These are phyloP conservation scores for Alternaria solani DNA, from an alignment of 2,329 filamentous ascomycete genomes.

Conservation along the genomic window DNA sequence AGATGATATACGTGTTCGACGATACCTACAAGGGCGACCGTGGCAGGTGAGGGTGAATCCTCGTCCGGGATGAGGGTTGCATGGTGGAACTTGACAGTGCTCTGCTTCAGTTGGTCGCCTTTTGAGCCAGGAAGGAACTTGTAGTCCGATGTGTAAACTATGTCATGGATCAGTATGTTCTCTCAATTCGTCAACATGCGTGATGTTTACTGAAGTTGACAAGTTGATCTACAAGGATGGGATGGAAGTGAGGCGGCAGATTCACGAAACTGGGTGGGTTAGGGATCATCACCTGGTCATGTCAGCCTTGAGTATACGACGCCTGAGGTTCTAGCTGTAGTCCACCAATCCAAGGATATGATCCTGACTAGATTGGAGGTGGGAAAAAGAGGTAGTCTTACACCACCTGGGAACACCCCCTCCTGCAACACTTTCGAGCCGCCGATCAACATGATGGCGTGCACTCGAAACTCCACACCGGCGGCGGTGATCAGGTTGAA, in stretches of 20 bases:
- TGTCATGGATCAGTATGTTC: background rate
- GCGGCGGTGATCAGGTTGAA: constrained; percentile 18
- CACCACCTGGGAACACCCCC: constrained; percentile 15
- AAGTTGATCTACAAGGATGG: constrained; percentile 18
- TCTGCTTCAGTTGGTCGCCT: background rate
- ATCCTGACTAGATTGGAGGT: background rate
- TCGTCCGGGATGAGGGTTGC: background rate
- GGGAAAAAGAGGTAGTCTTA: background rate
- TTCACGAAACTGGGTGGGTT: constrained; percentile 6
- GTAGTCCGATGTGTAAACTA: constrained; percentile 24
- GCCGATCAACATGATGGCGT: constrained; percentile 23
- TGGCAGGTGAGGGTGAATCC: background rate
- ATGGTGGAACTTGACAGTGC: constrained; percentile 10
- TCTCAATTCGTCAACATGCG: background rate
- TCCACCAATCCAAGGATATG: background rate
- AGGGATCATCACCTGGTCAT: background rate
- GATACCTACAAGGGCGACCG: constrained; percentile 5
- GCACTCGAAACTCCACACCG: constrained; percentile 20
- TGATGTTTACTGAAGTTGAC: constrained; percentile 17
- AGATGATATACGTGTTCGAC: constrained; percentile 14
- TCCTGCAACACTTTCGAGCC: constrained; percentile 17
- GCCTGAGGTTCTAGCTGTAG: background rate
- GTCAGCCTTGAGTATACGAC: background rate
- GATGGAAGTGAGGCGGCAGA: constrained; percentile 13
- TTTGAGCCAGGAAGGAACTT: background rate